Evolutionary conservation across 1,284 basidiomycete genomes (phyloP).

Genomic region (Ceratobasidium sp.): DNA sequence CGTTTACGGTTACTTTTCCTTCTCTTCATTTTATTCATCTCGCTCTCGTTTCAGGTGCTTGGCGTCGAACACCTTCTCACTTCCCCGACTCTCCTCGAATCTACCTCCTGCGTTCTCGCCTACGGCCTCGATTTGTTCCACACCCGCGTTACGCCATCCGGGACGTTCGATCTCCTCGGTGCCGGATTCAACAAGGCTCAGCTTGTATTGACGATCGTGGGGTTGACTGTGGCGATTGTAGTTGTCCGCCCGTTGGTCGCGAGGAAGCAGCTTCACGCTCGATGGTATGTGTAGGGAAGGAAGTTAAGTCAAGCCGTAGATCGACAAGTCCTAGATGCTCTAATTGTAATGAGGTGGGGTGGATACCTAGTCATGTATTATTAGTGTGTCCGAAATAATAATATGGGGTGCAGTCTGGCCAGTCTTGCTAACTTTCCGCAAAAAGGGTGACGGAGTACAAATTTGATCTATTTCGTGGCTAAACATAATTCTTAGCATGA

Average conservation of each 20-base stretch:
- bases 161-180: conserved; percentile 93
- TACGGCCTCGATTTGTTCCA: conserved; percentile 91
- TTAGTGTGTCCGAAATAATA: no score
- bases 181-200: conserved; percentile 95
- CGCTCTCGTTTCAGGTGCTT: conserved; percentile 65
- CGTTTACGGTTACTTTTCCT: conserved; percentile 48
- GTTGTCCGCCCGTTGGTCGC: conserved; percentile 82
- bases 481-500: no score
- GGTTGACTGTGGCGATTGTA: conserved; percentile 78
- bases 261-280: conserved; percentile 72
- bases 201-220: conserved; percentile 85
- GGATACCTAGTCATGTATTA: no score
- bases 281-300: conserved; percentile 67
- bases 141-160: conserved; percentile 86
- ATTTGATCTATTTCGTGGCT: no score
- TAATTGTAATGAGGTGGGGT: no score
- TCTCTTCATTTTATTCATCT: conserved; percentile 1
- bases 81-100: conserved; percentile 89
- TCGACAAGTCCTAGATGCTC: no score
- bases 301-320: no score
- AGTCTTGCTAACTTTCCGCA: no score
- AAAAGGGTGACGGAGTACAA: no score
- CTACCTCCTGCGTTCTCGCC: conserved; percentile 89
- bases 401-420: no score
- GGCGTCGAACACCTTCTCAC: conserved; percentile 76